Base-by-base conservation (phyloP, 768 basidiomycete genomes). In the Suillus decipiens region DNA sequence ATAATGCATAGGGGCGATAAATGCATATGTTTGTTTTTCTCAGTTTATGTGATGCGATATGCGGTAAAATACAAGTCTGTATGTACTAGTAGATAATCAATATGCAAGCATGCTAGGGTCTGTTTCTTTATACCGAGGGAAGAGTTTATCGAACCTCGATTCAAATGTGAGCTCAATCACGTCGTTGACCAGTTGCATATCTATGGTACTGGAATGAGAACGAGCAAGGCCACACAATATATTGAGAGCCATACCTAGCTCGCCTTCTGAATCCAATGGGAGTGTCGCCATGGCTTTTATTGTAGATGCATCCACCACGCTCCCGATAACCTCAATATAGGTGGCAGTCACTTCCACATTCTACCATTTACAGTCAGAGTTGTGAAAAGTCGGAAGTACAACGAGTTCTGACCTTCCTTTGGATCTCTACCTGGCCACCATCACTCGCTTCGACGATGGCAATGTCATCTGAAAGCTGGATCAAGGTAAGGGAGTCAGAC, bases 301-400 rank as follows among this genome's bases (percentile, higher is more conserved):
- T 2, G 81, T 84, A 17, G 84, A 79, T 31, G 84, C 77, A 63
- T 86, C 79, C 28, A 79, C 61, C 24, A 86, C 90, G 6, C 72
- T 81, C 7, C 90, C 91, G 34, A 93, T 81, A 59, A 93, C 76
- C 72, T 93, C 92, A 53, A 89, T 77, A 65, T 77, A 91, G 3
- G 82, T 76, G 59, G 85, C 86, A 2, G 75, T 74, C 59, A 88
- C 75, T 53, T 79, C 73, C 31, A 79, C 71, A 62, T 78, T 80
- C 82, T 85, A 22, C 37, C 59, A 45, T 43, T 36, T 34, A 51
- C 51, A 63, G 19, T 22, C 48, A 61, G 34, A 36, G 58, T 58
- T 19, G n/a, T 22, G 6, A 33, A 45, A 10, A 51, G 42, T 28
- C 39, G 11, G 22, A 37, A n/a, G 50, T 24, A 42, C 17, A 28